Base-by-base conservation (phyloP, 345 rosid genomes). In the Populus tremula region DNA sequence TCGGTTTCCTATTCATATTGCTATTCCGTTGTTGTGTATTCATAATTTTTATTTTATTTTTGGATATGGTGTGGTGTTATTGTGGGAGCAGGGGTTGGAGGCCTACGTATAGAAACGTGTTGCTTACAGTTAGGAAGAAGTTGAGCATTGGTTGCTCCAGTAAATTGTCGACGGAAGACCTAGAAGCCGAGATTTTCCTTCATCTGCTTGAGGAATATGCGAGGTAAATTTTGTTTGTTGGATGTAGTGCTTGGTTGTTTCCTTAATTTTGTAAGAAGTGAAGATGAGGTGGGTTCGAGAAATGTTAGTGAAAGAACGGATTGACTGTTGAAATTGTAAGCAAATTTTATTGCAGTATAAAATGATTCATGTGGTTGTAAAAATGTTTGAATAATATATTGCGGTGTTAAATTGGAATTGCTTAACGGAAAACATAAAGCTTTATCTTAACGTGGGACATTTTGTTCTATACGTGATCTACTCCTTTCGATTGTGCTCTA, bases 121-220 rank as follows among this genome's bases (percentile, higher is more conserved):
- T 93, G 88, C 95, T 94, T 86, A 85, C 89, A 38, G 93, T 93
- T 74, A 89, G 94, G 81, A 86, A 89, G 76, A 86, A 88, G 74
- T 79, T 94, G 71, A 85, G 69, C 41, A 74, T 94, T 84, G 84
- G 91, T 83, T 94, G 98, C 90, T 90, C 98, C n/a, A 86, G 80
- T 81, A 92, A 89, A 74, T 84, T 93, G 88, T 81, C 91, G 41
- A 89, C 95, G 5, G 91, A 91, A 85, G 97, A 94, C 80, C 82
- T 91, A 16, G 97, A 94, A 88, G 93, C 88, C 21, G 98, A 94
- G 83, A 89, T 91, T 61, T 94, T 94, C 85, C 97, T 94, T 70
- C 90, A 90, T 80, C 89, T 93, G 69, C 76, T 94, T 71, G 82
- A 87, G 78, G 87, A 89, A 39, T 90, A 82, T 80, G 82, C 88